A percentile compares a stretch with the other conserved stretches of the same genome.
Evolutionary conservation across 225 moss, liverwort and hornwort species (phyloP).

Genomic region (Ulota crispa): DNA sequence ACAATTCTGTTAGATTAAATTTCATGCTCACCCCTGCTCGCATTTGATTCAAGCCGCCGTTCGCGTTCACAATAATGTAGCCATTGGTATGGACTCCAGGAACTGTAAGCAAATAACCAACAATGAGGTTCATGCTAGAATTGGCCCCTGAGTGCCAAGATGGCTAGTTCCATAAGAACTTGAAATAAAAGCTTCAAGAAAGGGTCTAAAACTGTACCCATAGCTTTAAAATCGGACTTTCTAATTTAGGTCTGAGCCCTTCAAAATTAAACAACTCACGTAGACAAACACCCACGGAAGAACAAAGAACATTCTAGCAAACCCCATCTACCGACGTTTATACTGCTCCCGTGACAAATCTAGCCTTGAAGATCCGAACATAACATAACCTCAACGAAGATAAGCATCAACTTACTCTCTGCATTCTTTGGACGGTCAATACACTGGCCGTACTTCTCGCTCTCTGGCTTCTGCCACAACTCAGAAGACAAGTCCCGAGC

Average conservation of each 20-base stretch:
- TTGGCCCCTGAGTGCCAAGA: not conserved
- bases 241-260: not conserved
- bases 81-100: conserved; percentile 57
- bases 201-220: not conserved
- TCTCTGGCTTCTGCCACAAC: conserved; percentile 80
- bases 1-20: not conserved
- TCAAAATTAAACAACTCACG: not conserved
- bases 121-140: not conserved
- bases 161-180: not conserved
- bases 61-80: conserved; percentile 89
- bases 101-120: conserved; percentile 23
- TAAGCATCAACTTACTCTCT: conserved; percentile 46
- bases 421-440: conserved; percentile 51
- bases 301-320: not conserved
- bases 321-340: not conserved
- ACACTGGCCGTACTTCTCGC: conserved; percentile 69
- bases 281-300: not conserved
- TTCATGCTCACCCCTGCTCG: conserved; percentile 73
- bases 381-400: not conserved
- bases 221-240: not conserved
- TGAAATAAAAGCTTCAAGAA: not conserved
- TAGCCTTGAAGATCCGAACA: not conserved
- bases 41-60: conserved; percentile 98
- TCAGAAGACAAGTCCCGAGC: conserved; percentile 32
- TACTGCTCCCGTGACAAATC: not conserved